These are phyloP conservation scores for Primulina tabacum DNA, from an alignment of 257 asterid species.

Conservation along the genomic window DNA sequence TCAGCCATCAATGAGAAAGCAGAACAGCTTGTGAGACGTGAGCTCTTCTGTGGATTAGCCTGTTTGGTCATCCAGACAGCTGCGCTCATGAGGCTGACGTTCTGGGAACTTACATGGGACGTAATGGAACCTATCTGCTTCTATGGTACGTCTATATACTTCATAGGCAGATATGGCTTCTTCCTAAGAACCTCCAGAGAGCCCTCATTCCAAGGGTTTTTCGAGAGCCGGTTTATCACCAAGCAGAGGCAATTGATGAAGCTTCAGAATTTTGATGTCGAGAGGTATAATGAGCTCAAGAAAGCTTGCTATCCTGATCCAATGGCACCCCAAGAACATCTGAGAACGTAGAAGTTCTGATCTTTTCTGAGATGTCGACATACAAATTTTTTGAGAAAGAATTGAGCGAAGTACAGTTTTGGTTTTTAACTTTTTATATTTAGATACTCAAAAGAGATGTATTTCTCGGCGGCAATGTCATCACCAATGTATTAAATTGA, in stretches of 20 bases:
- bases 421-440: background rate
- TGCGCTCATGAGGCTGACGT: conserved; percentile 82
- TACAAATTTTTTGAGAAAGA: background rate
- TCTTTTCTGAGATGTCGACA: background rate
- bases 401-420: background rate
- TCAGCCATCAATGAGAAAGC: conserved; percentile 59
- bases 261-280: conserved; percentile 36
- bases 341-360: too few relatives aligned
- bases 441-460: background rate
- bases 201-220: conserved; percentile 67
- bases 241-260: conserved; percentile 55
- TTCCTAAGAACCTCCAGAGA: conserved; percentile 59
- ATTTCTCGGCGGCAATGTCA: background rate
- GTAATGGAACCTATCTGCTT: conserved; percentile 87
- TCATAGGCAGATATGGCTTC: conserved; percentile 70
- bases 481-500: too few relatives aligned
- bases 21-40: conserved; percentile 43
- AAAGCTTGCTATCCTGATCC: conserved; percentile 28
- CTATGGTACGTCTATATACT: conserved; percentile 62
- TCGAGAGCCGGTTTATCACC: conserved; percentile 41
- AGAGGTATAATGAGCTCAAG: conserved; percentile 48
- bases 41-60: conserved; percentile 73
- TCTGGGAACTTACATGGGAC: conserved; percentile 65
- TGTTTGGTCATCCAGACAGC: conserved; percentile 67
- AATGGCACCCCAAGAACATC: background rate